Conservation (phyloP, 169 alveolate genomes). For the Eimeria necatrix region DNA sequence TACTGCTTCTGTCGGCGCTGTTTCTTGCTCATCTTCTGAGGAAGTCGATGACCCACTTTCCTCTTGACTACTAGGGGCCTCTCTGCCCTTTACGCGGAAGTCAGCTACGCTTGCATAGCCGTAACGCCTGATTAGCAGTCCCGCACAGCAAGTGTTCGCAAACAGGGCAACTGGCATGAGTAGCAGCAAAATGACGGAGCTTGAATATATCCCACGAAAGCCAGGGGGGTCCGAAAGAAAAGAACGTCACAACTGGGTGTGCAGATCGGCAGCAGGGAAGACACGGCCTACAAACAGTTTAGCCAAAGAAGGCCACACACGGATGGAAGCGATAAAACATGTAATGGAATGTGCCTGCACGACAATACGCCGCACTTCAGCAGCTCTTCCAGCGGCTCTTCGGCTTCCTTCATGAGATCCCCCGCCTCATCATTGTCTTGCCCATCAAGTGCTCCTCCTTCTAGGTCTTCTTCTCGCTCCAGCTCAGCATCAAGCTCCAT, state of each 20-base stretch:
- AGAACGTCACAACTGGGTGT: not conserved
- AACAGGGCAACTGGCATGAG: not conserved
- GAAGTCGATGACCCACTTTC: not conserved
- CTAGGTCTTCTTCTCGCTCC: conserved; percentile 41
- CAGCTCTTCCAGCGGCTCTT: conserved; percentile 59
- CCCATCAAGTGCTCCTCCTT: not conserved
- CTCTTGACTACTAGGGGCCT: conserved; percentile 16
- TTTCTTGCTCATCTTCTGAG: not conserved
- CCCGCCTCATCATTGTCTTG: conserved; percentile 18
- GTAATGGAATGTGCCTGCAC: not conserved
- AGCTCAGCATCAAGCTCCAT: conserved; percentile 45
- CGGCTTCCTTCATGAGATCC: conserved; percentile 52
- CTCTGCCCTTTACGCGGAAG: conserved; percentile 10
- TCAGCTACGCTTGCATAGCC: conserved; percentile 43
- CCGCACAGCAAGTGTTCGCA: not conserved
- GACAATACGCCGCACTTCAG: not conserved
- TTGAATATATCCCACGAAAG: not conserved
- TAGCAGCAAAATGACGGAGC: not conserved
- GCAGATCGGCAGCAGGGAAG: not conserved
- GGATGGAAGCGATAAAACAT: not conserved
- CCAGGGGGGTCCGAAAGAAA: not conserved
- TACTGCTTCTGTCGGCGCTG: not conserved
- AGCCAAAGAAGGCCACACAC: not conserved
- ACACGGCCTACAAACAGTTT: not conserved
- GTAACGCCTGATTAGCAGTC: conserved; percentile 27